Conservation (phyloP, 305 asterid genomes). For the Solanum hybrid region DNA sequence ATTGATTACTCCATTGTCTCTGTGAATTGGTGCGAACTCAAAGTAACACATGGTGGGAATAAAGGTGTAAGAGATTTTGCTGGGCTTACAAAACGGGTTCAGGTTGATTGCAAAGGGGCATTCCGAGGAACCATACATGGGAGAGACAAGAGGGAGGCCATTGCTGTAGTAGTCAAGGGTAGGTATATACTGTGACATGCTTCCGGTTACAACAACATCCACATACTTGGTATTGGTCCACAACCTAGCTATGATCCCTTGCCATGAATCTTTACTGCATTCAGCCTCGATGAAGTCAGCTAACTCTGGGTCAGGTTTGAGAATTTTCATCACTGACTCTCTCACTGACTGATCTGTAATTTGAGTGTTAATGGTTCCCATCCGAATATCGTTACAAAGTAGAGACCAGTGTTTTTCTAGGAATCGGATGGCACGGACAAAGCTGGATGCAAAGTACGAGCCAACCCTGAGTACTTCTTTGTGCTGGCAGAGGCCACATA, state of each 20-base stretch:
- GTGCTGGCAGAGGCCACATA: conserved; percentile 30
- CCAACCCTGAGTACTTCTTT: conserved; percentile 30
- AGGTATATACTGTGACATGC: conserved; percentile 34
- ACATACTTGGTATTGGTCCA: conserved; percentile 35
- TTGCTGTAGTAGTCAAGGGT: conserved; percentile 27
- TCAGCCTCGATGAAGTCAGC: conserved; percentile 27
- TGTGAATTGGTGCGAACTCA: conserved; percentile 24
- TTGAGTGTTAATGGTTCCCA: conserved; percentile 20
- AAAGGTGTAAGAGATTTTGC: conserved; percentile 25
- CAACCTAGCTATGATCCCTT: conserved; percentile 33
- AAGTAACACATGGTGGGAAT: conserved; percentile 40
- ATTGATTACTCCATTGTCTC: neutral
- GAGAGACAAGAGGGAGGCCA: conserved; percentile 24
- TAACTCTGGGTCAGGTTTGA: conserved; percentile 25
- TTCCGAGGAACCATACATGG: conserved; percentile 31
- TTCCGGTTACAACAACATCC: conserved; percentile 25
- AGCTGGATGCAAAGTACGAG: conserved; percentile 30
- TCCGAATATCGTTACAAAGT: conserved; percentile 29
- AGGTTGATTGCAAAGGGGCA: conserved; percentile 27
- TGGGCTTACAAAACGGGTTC: conserved; percentile 30
- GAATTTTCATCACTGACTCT: conserved; percentile 26
- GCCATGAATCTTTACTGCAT: conserved; percentile 29
- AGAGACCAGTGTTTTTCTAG: conserved; percentile 31
- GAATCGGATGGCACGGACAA: conserved; percentile 37
- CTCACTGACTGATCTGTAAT: conserved; percentile 25